These are phyloP conservation scores for Fusarium camptoceras DNA, from an alignment of 2,329 filamentous ascomycete species.

Conservation along the genomic window DNA sequence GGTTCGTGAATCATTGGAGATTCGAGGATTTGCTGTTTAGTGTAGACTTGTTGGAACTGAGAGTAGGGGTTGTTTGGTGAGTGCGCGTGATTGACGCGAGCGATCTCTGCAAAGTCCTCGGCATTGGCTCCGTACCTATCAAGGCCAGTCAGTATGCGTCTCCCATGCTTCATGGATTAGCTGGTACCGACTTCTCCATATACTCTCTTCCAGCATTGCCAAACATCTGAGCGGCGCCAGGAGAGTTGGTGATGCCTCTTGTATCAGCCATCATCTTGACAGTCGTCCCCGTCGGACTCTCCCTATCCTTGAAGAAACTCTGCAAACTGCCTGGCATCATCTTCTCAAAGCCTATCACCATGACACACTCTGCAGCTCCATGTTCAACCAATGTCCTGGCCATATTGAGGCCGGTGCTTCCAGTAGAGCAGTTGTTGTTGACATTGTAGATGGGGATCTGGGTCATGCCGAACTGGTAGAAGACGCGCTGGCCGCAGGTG, in stretches of 20 bases:
- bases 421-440: conserved; percentile 98
- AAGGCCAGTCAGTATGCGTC: conserved; percentile 20
- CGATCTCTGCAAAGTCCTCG: conserved; percentile 95
- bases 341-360: conserved; percentile 97
- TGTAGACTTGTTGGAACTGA: conserved; percentile 96
- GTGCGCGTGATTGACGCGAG: conserved; percentile 91
- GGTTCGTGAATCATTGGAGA: conserved; percentile 84
- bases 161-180: background rate
- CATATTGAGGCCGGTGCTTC: conserved; percentile 90
- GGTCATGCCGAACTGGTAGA: conserved; percentile 99
- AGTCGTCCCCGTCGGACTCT: conserved; percentile 80
- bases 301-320: conserved; percentile 85
- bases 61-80: conserved; percentile 94
- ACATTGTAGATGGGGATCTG: conserved; percentile 97
- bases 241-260: conserved; percentile 82
- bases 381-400: conserved; percentile 81
- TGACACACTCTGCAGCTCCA: conserved; percentile 85
- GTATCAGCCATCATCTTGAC: conserved; percentile 85
- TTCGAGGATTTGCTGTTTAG: conserved; percentile 81
- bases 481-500: conserved; percentile 94
- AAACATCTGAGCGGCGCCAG: conserved; percentile 91
- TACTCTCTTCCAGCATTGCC: conserved; percentile 95
- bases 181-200: conserved; percentile 80
- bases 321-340: conserved; percentile 94
- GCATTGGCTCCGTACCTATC: conserved; percentile 80